phyloP scores from a whole-genome alignment of 2,329 filamentous ascomycete genomes.

The Neurospora sp. region DNA sequence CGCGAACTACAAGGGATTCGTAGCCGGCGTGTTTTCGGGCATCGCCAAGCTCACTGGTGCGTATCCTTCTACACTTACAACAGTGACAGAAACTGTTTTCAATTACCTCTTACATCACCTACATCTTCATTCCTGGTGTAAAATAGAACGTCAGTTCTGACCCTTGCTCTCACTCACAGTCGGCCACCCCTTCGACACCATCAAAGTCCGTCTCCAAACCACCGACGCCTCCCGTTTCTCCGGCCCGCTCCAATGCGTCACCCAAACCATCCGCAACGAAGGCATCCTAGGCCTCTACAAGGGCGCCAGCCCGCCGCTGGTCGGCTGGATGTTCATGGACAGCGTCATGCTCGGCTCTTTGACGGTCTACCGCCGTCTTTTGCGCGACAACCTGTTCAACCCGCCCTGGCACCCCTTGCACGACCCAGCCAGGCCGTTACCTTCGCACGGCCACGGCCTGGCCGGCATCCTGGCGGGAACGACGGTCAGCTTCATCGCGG shows the following conservation, averaged over 20 bases:
- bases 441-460: conserved; percentile 71
- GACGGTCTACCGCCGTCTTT: conserved; percentile 75
- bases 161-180: conserved; percentile 27
- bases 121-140: not conserved
- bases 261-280: conserved; percentile 78
- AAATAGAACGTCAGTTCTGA: not conserved
- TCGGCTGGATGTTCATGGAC: conserved; percentile 99
- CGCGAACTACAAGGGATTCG: conserved; percentile 86
- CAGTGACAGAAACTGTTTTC: not conserved
- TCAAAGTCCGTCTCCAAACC: conserved; percentile 94
- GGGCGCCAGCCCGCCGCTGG: conserved; percentile 79
- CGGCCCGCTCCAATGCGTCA: conserved; percentile 76
- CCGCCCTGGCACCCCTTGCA: conserved; percentile 28
- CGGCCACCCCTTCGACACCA: conserved; percentile 78
- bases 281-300: conserved; percentile 85
- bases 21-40: conserved; percentile 91
- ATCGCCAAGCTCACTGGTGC: conserved; percentile 79
- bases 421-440: conserved; percentile 41
- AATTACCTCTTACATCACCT: not conserved
- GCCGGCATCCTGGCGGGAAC: conserved; percentile 79
- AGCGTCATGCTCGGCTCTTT: conserved; percentile 80
- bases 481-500: conserved; percentile 87
- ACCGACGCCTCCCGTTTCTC: conserved; percentile 66
- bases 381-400: conserved; percentile 72
- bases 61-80: conserved; percentile 18